Conservation (phyloP, 495 filamentous ascomycete genomes). For the Penicillium nucicola region DNA sequence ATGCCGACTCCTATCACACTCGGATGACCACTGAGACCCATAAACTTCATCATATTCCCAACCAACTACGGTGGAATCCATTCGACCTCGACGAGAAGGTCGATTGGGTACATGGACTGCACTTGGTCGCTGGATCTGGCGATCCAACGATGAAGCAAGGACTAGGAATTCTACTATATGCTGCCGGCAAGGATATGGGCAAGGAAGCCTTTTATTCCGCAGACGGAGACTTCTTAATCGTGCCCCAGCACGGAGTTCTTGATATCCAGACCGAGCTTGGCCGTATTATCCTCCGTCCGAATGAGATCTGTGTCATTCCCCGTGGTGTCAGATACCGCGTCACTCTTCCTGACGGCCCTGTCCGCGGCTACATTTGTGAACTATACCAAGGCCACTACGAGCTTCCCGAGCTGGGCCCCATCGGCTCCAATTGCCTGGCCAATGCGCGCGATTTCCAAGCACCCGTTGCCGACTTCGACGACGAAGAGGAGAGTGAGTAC, state of each 20-base stretch:
- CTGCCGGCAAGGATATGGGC: slow-evolving; percentile 78
- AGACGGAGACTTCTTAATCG: slow-evolving; percentile 85
- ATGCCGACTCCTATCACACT: slow-evolving; percentile 53
- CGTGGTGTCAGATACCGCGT: slow-evolving; percentile 75
- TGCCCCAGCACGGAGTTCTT: slow-evolving; percentile 77
- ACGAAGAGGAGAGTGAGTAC: slow-evolving; percentile 51
- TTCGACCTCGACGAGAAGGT: slow-evolving; percentile 72
- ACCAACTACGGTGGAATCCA: slow-evolving; percentile 89
- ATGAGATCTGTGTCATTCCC: slow-evolving; percentile 87
- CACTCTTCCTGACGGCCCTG: slow-evolving; percentile 59
- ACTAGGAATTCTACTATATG: slow-evolving; percentile 78
- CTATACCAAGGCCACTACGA: slow-evolving; percentile 81
- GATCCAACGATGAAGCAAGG: slow-evolving; percentile 79
- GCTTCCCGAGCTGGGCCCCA: slow-evolving; percentile 85
- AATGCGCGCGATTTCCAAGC: slow-evolving; percentile 88
- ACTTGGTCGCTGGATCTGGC: slow-evolving; percentile 76
- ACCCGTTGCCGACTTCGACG: slow-evolving; percentile 72
- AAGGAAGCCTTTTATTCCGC: slow-evolving; percentile 81
- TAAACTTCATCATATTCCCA: slow-evolving; percentile 67
- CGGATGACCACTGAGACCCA: slow-evolving; percentile 45
- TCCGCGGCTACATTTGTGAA: slow-evolving; percentile 83
- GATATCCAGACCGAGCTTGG: slow-evolving; percentile 87
- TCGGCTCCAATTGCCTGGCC: slow-evolving; percentile 82
- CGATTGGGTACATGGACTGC: slow-evolving; percentile 78
- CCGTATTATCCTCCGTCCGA: slow-evolving; percentile 75